A percentile compares a stretch with the other conserved stretches of the same genome.
These are phyloP conservation scores for Tricholoma flavovirens DNA, from an alignment of 768 basidiomycete species.

Conservation along the genomic window DNA sequence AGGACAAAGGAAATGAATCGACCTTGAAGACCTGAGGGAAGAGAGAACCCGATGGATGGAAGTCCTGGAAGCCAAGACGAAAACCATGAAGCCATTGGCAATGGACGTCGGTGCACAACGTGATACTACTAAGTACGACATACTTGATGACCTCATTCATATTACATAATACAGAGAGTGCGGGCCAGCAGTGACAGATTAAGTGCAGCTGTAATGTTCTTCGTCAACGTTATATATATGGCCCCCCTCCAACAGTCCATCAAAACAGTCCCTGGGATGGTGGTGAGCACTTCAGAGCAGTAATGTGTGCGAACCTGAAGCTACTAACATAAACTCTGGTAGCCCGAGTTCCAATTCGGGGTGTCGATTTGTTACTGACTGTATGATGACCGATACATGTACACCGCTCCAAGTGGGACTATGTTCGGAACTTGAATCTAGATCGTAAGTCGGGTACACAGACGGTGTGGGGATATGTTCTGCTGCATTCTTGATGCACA, in stretches of 20 bases:
- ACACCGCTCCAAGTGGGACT: conserved; percentile 12
- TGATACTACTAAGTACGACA: too few species aligned
- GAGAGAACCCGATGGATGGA: conserved; percentile 57
- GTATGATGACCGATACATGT: conserved; percentile 8
- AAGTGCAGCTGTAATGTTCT: conserved; percentile 16
- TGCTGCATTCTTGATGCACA: conserved; percentile 8
- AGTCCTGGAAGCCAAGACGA: conserved; percentile 57
- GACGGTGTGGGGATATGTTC: background rate
- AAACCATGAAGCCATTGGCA: conserved; percentile 48
- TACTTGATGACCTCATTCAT: background rate
- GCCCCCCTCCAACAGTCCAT: conserved; percentile 17
- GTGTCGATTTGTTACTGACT: background rate
- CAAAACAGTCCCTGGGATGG: conserved; percentile 15
- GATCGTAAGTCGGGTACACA: background rate
- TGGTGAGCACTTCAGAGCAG: background rate
- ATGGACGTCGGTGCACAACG: background rate
- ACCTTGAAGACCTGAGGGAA: conserved; percentile 73
- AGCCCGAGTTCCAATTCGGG: background rate
- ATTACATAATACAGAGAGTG: too few species aligned
- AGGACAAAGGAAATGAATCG: conserved; percentile 88
- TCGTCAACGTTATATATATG: conserved; percentile 24
- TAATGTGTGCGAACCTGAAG: background rate
- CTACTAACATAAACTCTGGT: conserved; percentile 10
- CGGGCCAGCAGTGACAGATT: background rate
- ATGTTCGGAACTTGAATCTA: background rate